Base-by-base conservation (phyloP, 306 rosid genomes). In the Dalbergia cultrata region DNA sequence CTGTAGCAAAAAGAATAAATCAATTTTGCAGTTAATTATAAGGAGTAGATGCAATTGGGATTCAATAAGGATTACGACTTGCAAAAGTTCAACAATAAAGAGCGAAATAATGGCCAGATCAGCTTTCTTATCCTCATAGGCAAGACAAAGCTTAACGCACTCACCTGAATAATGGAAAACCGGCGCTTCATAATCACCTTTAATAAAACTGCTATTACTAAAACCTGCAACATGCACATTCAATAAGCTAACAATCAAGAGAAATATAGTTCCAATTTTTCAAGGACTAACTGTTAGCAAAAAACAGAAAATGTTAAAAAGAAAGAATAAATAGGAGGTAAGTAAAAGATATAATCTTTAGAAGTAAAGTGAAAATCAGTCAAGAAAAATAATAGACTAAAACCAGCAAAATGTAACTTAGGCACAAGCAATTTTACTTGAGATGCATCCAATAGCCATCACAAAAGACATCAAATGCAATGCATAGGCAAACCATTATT, bases 121-220 rank as follows among this genome's bases (percentile, higher is more conserved):
- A 33, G 62, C 41, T 67, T 64, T 67, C 45, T 71, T 14, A 57
- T 63, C 63, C 44, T 63, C 13, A 61, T 31, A 54, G 53, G 58
- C 52, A 59, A 53, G 80, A 53, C 63, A 66, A 9, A 21, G 53
- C 34, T 72, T 18, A 80, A 26, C 33, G 35, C 64, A 80, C 89
- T 78, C 76, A 95, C 99, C 99, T 96, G 99, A 88, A 96, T 96
- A 16, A 92, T 53, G 41, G 99, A 96, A 87, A 96, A 96, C 18
- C 86, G 89, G 26, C 99, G 98, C 82, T 86, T 90, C 99, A 96
- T 96, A 82, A 96, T 91, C n/a, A 92, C 73, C 90, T 92, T 96
- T 49, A 96, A 84, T 82, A 96, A 87, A 82, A 93, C 89, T 72
- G 99, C 99, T 87, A 96, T 96, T 75, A 96, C 99, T 91, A 96